Base-by-base conservation (phyloP, 108 stramenopile species). In the Mediolabrus comicus region DNA sequence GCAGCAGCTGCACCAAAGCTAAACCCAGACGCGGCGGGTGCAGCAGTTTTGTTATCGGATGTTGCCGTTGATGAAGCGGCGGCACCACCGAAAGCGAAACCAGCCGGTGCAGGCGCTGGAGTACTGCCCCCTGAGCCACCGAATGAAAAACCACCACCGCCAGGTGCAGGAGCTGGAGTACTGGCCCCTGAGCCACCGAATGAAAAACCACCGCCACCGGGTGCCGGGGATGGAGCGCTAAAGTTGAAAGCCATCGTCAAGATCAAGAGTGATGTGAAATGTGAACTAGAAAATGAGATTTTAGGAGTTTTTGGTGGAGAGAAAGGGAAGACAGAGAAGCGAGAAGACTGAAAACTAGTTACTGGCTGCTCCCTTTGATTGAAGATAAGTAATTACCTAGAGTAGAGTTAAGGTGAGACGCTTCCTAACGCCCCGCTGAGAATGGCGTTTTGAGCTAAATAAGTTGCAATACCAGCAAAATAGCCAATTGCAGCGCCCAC, bases 401-500 rank as follows among this genome's bases (percentile, higher is more conserved):
- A 22, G 5, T 22, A 54, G 24, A 27, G 10, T 41, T 62, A 62
- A 41, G 69, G 12, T 13, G 55, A 35, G 8, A 32, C 38, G 24
- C 29, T 31, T 22, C 58, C 71, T 28, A 90, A 65, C 6, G 79
- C 59, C 14, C 95, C 95, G 19, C 59, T 65, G 49, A 95, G 43
- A 30, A 95, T 51, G 3, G 85, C 91, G 59, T 84, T 70, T 68
- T 95, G 82, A 22, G 77, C 72, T 36, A 95, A 60, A 75, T 95
- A 97, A 9, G 93, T 75, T 10, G 87, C 96, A 75, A 97, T 95
- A 0, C 96, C 96, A 9, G 91, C 92, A 66, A 95, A 89, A 66
- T 97, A 97, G 10, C 96, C 96, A 55, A 93, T 70, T 2, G 90
- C 67, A 26, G 96, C 96, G 31, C 92, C 91, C 24, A 92, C 53